Percentiles rank a stretch among this genome's conserved stretches.
Conservation (phyloP, 305 asterid species). For the Fraxinus baroniana region DNA sequence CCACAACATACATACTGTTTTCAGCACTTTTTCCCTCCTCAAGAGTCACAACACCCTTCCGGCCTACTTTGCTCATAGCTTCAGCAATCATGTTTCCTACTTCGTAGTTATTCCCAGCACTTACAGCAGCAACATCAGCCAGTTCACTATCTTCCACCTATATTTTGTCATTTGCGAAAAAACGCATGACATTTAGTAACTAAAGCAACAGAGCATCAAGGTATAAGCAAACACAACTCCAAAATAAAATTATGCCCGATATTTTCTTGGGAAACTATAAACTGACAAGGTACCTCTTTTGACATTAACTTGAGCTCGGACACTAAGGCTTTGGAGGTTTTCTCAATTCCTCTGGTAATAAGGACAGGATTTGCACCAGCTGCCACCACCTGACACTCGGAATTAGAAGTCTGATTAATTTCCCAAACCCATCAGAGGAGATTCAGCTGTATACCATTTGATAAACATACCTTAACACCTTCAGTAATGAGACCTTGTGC, state of each 20-base stretch:
- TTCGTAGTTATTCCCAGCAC: slow-evolving; percentile 71
- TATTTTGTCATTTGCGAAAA: slow-evolving; percentile 9
- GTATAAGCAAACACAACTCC: background rate
- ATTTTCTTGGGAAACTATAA: background rate
- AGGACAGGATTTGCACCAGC: slow-evolving; percentile 97
- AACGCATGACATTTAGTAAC: background rate
- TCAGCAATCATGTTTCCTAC: slow-evolving; percentile 57
- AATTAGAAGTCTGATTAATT: background rate
- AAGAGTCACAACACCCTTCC: slow-evolving; percentile 50
- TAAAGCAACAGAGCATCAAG: background rate
- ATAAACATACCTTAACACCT: slow-evolving; percentile 78
- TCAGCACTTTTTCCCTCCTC: slow-evolving; percentile 59
- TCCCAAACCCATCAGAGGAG: background rate
- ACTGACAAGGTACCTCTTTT: slow-evolving; percentile 57
- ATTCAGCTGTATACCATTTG: background rate
- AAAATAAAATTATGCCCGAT: background rate
- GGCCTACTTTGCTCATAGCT: slow-evolving; percentile 52
- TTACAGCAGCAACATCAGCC: slow-evolving; percentile 90
- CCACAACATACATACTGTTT: slow-evolving; percentile 43
- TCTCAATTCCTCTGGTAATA: slow-evolving; percentile 92
- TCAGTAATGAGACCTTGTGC: slow-evolving; percentile 95
- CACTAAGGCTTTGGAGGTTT: slow-evolving; percentile 85
- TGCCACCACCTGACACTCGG: slow-evolving; percentile 72
- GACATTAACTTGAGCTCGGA: slow-evolving; percentile 78
- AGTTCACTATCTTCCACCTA: slow-evolving; percentile 92